These are phyloP conservation scores for Beauveria sp. DNA, from an alignment of 2,329 filamentous ascomycete genomes.

Conservation along the genomic window DNA sequence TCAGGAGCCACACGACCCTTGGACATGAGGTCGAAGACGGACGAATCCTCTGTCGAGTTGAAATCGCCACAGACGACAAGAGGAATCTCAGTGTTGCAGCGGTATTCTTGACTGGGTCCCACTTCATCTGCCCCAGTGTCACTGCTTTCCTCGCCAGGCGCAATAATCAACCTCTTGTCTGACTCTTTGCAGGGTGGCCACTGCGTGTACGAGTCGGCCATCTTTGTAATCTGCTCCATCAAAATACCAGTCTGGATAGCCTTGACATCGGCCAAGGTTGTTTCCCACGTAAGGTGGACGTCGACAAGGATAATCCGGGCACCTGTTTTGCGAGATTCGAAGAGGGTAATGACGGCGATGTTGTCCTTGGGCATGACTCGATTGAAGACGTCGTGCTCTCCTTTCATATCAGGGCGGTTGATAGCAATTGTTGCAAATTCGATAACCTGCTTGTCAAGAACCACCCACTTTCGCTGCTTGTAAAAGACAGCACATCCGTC, in stretches of 20 bases:
- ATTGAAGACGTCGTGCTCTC: constrained; percentile 96
- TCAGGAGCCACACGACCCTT: constrained; percentile 70
- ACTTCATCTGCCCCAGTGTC: constrained; percentile 15
- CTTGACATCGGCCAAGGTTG: constrained; percentile 85
- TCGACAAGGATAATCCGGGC: constrained; percentile 88
- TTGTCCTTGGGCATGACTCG: constrained; percentile 98
- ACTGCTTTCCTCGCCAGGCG: constrained; percentile 35
- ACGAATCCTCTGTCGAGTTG: constrained; percentile 82
- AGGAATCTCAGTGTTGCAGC: constrained; percentile 79
- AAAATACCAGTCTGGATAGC: constrained; percentile 91
- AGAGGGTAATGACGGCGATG: constrained; percentile 84
- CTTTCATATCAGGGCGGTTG: constrained; percentile 93
- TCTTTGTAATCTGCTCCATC: constrained; percentile 83
- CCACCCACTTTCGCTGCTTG: constrained; percentile 88
- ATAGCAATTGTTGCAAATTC: constrained; percentile 90
- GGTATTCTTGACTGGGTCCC: constrained; percentile 78
- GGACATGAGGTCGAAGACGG: constrained; percentile 83
- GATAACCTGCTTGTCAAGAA: constrained; percentile 89
- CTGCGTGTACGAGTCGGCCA: constrained; percentile 77
- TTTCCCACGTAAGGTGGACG: constrained; percentile 93
- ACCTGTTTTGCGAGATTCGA: constrained; percentile 88
- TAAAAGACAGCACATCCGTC: constrained; percentile 97
- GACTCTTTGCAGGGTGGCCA: constrained; percentile 59
- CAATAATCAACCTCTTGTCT: constrained; percentile 61
- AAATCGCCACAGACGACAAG: constrained; percentile 91